Evolutionary conservation across 1,284 basidiomycete genomes (phyloP), one percentile per base, ranked within the genome.

Genomic region (Mycena sp.): DNA sequence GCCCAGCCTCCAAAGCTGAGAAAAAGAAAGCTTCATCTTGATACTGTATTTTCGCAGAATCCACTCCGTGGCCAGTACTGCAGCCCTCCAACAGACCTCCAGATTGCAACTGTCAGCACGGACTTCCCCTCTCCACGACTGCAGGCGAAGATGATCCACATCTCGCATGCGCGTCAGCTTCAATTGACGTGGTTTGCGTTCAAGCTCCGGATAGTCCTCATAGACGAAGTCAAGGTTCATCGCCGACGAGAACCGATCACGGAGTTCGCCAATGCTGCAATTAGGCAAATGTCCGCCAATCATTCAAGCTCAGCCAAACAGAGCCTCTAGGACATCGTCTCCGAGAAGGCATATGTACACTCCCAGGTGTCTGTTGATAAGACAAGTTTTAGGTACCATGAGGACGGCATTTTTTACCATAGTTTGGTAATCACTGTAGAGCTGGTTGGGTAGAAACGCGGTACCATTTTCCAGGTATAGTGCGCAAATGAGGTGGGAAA

Each of bases 191-290:
- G 54, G 64, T 9, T 41, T 40, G 11, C 41, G 37, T n/a, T 66
- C 64, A 3, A 51, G 44, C 12, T 65, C 29, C 12, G 63, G 60
- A 35, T 62, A 25, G 9, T 49, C 52, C 10, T 26, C 16, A 41
- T 58, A 59, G 14, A 71, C 58, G n/a, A 74, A 73, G 1, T 75
- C 76, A 19, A 70, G 61, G 43, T 69, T 71, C 49, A 78, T 60
- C 28, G 74, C 73, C 2, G 74, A 70, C 16, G 75, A 73, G 58
- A 78, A 71, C 68, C 76, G 70, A 61, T 76, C 68, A 29, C 76
- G 67, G n/a, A 63, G 37, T 38, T 67, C 41, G 2, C 19, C 6
- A 37, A 63, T 19, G 32, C 46, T 45, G 58, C 78, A 64, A 54
- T 74, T 68, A 4, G 78, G 77, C 30, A 73, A 37, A 64, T 63